phyloP scores from a whole-genome alignment of 176 grass and related monocot species.

The Oryza punctata region DNA sequence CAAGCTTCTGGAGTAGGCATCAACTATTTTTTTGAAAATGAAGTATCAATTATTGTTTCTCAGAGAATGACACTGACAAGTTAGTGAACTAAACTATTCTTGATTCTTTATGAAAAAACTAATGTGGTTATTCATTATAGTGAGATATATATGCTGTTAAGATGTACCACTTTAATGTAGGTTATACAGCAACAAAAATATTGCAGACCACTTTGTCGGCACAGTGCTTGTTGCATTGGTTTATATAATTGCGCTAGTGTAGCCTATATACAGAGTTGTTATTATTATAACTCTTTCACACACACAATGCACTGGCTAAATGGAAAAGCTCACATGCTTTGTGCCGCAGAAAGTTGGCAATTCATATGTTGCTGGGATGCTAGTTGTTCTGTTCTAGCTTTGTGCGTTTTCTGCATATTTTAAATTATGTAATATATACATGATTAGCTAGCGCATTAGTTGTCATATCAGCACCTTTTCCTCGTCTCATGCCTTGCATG shows the following conservation, averaged over 20 bases:
- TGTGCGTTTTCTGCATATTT: neutral
- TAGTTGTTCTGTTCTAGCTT: neutral
- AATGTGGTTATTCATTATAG: neutral
- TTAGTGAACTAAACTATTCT: constrained; percentile 28
- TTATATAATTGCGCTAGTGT: constrained; percentile 13
- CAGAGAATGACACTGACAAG: constrained; percentile 39
- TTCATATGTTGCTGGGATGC: constrained; percentile 1
- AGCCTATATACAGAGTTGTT: neutral
- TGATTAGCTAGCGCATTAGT: neutral
- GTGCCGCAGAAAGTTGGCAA: neutral
- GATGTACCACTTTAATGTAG: constrained; percentile 8
- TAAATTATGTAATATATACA: neutral
- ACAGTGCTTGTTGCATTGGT: neutral
- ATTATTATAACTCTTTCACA: neutral
- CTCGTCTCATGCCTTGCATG: constrained; percentile 19
- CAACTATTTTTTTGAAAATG: constrained; percentile 33
- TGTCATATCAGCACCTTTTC: constrained; percentile 19
- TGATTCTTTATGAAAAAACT: neutral
- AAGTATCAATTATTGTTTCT: constrained; percentile 31
- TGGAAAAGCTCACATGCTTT: constrained; percentile 37
- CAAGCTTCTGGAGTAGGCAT: constrained; percentile 9
- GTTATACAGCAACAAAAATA: neutral
- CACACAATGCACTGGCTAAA: neutral
- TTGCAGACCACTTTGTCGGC: constrained; percentile 12
- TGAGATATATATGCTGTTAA: constrained; percentile 5